These are phyloP conservation scores for Pleurotus eryngii DNA, from an alignment of 768 basidiomycete species.

Conservation along the genomic window DNA sequence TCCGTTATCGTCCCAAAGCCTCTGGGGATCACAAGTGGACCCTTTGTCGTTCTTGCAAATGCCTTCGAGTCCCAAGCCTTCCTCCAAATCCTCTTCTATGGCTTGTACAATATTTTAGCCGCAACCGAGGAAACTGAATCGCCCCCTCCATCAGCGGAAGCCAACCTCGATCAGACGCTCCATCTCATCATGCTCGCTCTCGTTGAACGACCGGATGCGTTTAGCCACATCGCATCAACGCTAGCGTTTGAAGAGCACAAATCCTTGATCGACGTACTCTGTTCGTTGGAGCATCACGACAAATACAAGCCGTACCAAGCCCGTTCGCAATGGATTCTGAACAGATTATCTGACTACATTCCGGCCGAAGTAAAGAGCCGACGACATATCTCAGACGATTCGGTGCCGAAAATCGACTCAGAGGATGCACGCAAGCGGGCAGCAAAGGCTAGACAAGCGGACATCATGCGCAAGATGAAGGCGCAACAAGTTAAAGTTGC, in stretches of 20 bases:
- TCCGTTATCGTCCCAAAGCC: conserved; percentile 75
- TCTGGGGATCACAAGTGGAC: conserved; percentile 60
- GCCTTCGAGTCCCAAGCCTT: conserved; percentile 70
- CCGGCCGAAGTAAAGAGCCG: conserved; percentile 53
- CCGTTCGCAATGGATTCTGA: conserved; percentile 75
- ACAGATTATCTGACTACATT: conserved; percentile 50
- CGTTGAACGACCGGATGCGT: conserved; percentile 62
- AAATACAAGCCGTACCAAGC: conserved; percentile 70
- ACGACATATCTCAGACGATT: conserved; percentile 39
- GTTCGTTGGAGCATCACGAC: conserved; percentile 73
- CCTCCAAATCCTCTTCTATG: conserved; percentile 80
- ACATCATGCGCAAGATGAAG: conserved; percentile 95
- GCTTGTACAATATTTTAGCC: conserved; percentile 69
- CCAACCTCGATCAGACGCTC: conserved; percentile 84
- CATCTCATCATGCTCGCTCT: conserved; percentile 85
- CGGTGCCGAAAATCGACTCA: conserved; percentile 35
- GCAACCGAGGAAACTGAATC: conserved; percentile 57
- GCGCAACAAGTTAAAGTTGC: conserved; percentile 87
- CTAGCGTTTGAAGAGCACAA: conserved; percentile 57
- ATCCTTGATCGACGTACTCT: conserved; percentile 69
- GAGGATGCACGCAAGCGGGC: conserved; percentile 78
- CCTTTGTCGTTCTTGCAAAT: conserved; percentile 62
- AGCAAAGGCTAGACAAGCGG: conserved; percentile 87
- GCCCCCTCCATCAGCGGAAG: conserved; percentile 77
- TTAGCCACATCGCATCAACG: conserved; percentile 54